A percentile compares a stretch with the other conserved stretches of the same genome.
phyloP scores from a whole-genome alignment of 2,329 filamentous ascomycete genomes.

The Colletotrichum trifolii region DNA sequence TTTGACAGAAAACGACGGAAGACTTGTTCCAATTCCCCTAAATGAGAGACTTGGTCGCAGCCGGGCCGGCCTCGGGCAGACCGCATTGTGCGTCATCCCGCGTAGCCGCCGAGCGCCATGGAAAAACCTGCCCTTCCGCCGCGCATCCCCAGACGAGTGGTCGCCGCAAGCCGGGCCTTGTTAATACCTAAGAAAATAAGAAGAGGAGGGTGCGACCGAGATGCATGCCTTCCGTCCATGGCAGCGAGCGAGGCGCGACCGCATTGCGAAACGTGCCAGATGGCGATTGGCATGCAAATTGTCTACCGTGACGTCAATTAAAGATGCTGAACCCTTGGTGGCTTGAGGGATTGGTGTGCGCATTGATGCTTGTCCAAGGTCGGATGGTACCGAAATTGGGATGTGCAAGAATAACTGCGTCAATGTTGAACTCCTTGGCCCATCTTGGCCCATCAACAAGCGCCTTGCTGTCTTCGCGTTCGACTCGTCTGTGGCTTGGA shows the following conservation, averaged over 20 bases:
- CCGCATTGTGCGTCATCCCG: slow-evolving; percentile 31
- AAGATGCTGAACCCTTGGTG: slow-evolving; percentile 23
- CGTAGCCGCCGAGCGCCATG: slow-evolving; percentile 12
- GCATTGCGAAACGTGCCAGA: slow-evolving; percentile 27
- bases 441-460: not conserved
- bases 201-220: not conserved
- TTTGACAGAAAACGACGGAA: slow-evolving; percentile 1
- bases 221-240: slow-evolving; percentile 17
- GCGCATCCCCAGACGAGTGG: slow-evolving; percentile 1
- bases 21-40: slow-evolving; percentile 14
- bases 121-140: slow-evolving; percentile 10
- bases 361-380: slow-evolving; percentile 19
- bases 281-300: slow-evolving; percentile 25
- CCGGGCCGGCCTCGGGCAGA: slow-evolving; percentile 18
- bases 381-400: slow-evolving; percentile 29
- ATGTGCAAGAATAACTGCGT: slow-evolving; percentile 31
- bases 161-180: not conserved
- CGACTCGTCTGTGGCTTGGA: not conserved
- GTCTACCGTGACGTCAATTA: slow-evolving; percentile 27
- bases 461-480: slow-evolving; percentile 13
- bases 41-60: slow-evolving; percentile 5
- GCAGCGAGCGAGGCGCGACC: slow-evolving; percentile 5
- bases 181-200: too few relatives aligned
- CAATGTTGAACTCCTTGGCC: slow-evolving; percentile 13
- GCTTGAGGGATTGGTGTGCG: slow-evolving; percentile 25